Percentiles rank a stretch among this genome's conserved stretches.
These are phyloP conservation scores for Trametes punicea DNA, from an alignment of 768 basidiomycete species.

Conservation along the genomic window DNA sequence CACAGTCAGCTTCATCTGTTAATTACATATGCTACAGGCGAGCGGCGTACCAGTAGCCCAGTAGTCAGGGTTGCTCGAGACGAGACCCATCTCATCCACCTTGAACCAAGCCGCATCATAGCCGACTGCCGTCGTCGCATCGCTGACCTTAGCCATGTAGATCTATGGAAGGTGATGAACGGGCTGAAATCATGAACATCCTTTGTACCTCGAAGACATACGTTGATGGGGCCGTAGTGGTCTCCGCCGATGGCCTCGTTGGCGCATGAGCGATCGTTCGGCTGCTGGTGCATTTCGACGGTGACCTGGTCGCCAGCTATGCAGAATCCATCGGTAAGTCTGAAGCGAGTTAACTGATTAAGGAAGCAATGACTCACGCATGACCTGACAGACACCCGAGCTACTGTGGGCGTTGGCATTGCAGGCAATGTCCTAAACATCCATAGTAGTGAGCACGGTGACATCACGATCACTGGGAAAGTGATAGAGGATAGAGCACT, in stretches of 20 bases:
- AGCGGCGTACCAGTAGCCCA: slow-evolving; percentile 33
- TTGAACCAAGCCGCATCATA: slow-evolving; percentile 48
- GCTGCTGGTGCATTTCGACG: slow-evolving; percentile 56
- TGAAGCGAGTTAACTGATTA: too few relatives aligned
- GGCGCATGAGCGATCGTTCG: slow-evolving; percentile 42
- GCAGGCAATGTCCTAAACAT: slow-evolving; percentile 43
- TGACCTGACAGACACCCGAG: slow-evolving; percentile 40
- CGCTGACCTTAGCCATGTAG: slow-evolving; percentile 47
- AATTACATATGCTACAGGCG: neutral
- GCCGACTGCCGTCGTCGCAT: slow-evolving; percentile 44
- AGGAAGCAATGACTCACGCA: slow-evolving; percentile 36
- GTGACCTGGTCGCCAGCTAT: slow-evolving; percentile 47
- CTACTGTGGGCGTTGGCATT: slow-evolving; percentile 37
- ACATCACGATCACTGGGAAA: too few relatives aligned
- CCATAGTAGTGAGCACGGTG: too few relatives aligned
- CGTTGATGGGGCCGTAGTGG: slow-evolving; percentile 47
- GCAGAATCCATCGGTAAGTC: neutral
- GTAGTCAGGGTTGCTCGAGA: slow-evolving; percentile 46
- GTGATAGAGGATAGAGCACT: slow-evolving; percentile 11
- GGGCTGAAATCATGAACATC: too few relatives aligned
- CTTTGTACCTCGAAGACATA: too few relatives aligned
- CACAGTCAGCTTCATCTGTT: neutral
- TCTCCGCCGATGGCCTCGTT: slow-evolving; percentile 50
- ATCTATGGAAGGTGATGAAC: too few relatives aligned
- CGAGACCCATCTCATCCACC: slow-evolving; percentile 45